phyloP scores from a whole-genome alignment of 768 basidiomycete genomes.

The Rhodotorula diobovata region DNA sequence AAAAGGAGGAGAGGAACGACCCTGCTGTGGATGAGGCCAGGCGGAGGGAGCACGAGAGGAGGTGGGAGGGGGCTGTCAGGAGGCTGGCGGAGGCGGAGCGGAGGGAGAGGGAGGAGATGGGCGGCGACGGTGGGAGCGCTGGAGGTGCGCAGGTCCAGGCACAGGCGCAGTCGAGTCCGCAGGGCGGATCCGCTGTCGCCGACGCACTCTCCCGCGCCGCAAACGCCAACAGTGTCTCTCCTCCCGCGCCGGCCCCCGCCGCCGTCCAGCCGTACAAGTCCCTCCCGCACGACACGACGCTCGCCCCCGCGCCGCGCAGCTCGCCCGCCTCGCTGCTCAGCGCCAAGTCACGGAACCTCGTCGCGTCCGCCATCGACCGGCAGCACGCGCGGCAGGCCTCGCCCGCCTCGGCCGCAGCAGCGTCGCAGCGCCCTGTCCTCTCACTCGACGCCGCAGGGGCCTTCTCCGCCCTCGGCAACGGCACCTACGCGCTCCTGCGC shows the following conservation, averaged over 20 bases:
- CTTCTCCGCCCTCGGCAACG: neutral
- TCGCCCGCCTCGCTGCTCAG: neutral
- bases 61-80: neutral
- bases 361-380: neutral
- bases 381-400: neutral
- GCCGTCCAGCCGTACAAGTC: no score
- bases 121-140: neutral
- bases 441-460: neutral
- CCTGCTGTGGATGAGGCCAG: neutral
- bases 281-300: conserved; percentile 11
- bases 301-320: neutral
- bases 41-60: neutral
- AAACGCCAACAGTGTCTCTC: no score
- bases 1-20: neutral
- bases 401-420: no score
- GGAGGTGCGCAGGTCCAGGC: neutral
- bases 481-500: conserved; percentile 1
- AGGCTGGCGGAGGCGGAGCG: neutral
- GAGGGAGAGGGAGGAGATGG: neutral
- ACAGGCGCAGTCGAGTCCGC: neutral
- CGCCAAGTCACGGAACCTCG: neutral
- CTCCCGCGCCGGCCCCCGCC: no score
- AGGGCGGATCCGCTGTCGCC: no score
- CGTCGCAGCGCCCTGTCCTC: neutral
- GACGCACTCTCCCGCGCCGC: no score